A percentile compares a stretch with the other conserved stretches of the same genome.
phyloP scores from a whole-genome alignment of 225 moss, liverwort and hornwort species.

The Polytrichum commune region DNA sequence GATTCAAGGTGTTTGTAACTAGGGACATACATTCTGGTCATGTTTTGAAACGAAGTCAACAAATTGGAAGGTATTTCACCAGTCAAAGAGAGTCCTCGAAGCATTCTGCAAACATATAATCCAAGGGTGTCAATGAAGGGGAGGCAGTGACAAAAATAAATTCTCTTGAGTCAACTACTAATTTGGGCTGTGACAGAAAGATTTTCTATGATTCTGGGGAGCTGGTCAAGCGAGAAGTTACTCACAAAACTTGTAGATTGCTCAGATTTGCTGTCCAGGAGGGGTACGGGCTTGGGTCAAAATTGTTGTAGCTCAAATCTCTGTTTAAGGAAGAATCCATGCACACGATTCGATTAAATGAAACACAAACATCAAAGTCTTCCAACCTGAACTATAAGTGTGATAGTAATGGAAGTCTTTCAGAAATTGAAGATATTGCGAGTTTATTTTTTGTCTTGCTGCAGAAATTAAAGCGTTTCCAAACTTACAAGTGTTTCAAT shows the following conservation, averaged over 20 bases:
- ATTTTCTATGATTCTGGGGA: background rate
- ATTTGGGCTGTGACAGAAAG: too few relatives aligned
- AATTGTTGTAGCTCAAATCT: conserved; percentile 35
- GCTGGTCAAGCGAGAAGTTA: background rate
- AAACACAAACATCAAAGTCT: background rate
- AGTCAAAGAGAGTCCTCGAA: conserved; percentile 25
- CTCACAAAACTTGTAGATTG: conserved; percentile 33
- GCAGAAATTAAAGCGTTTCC: background rate
- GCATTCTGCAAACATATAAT: conserved; percentile 15
- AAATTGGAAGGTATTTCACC: conserved; percentile 13
- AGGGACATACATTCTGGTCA: background rate
- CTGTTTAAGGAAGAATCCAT: conserved; percentile 21
- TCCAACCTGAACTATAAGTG: background rate
- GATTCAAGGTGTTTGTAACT: background rate
- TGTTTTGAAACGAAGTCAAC: too few relatives aligned
- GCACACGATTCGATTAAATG: background rate
- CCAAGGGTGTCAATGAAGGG: background rate
- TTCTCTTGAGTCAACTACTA: too few relatives aligned
- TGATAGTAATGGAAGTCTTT: background rate
- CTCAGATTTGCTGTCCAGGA: conserved; percentile 21
- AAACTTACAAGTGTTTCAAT: conserved; percentile 13
- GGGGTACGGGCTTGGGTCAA: conserved; percentile 20
- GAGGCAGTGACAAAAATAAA: too few relatives aligned
- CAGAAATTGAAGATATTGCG: background rate
- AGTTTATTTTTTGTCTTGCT: background rate